Conservation (phyloP, 2,329 filamentous ascomycete genomes). For the Stagonosporopsis vannaccii region DNA sequence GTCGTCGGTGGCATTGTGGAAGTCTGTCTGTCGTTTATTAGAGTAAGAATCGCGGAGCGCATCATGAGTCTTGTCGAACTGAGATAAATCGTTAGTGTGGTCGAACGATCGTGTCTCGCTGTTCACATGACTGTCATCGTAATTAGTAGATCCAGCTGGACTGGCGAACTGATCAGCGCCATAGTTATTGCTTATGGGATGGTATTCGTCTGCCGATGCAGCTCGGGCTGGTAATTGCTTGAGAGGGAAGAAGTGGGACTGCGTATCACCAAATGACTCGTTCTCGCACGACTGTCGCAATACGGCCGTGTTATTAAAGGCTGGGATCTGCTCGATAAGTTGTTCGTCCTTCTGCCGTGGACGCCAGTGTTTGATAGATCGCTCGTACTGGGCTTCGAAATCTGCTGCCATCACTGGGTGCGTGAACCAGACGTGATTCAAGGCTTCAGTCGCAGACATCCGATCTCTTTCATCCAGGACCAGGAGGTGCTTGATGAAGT, state of each 20-base stretch:
- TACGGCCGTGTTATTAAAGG: background rate
- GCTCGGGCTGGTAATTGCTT: background rate
- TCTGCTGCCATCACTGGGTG: conserved; percentile 56
- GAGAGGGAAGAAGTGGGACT: background rate
- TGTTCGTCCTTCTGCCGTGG: conserved; percentile 46
- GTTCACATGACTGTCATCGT: background rate
- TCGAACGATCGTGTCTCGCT: background rate
- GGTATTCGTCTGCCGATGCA: background rate
- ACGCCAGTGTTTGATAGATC: conserved; percentile 59
- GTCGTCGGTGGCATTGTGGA: background rate
- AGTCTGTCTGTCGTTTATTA: background rate
- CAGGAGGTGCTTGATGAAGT: conserved; percentile 62
- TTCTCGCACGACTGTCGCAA: background rate
- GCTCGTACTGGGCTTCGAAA: conserved; percentile 59
- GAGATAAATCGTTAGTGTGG: background rate
- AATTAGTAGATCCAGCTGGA: background rate
- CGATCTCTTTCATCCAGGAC: conserved; percentile 58
- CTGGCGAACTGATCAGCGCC: conserved; percentile 13
- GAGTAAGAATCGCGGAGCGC: background rate
- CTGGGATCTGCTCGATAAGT: conserved; percentile 39
- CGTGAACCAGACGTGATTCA: conserved; percentile 65
- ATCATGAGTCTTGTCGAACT: background rate
- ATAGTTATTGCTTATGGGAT: background rate
- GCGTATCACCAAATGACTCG: background rate
- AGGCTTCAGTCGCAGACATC: conserved; percentile 61